phyloP scores from a whole-genome alignment of 1,139 yeast genomes.

The Suhomyces maxii region DNA sequence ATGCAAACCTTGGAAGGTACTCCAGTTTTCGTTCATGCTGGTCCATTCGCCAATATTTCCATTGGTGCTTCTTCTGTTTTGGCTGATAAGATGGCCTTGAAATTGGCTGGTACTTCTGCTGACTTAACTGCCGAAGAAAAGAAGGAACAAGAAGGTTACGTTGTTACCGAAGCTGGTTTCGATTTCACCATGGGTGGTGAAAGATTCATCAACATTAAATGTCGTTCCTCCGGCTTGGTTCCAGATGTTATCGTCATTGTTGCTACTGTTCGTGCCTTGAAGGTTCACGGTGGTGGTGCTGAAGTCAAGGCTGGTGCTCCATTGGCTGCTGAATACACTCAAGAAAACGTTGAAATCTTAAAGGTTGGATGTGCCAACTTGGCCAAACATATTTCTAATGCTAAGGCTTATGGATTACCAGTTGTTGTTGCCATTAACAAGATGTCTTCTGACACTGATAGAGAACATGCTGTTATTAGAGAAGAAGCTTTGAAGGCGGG shows the following conservation, averaged over 20 bases:
- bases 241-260: constrained; percentile 96
- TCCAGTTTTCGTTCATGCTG: constrained; percentile 83
- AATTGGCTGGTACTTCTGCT: constrained; percentile 70
- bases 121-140: constrained; percentile 48
- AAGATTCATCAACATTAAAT: constrained; percentile 93
- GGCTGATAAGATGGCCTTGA: constrained; percentile 74
- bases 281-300: constrained; percentile 98
- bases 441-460: constrained; percentile 81
- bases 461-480: constrained; percentile 81
- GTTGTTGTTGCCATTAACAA: constrained; percentile 95
- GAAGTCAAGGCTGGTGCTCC: constrained; percentile 96
- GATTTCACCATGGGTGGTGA: constrained; percentile 99
- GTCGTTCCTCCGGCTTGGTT: constrained; percentile 85
- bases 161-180: constrained; percentile 96
- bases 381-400: constrained; percentile 88
- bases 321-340: constrained; percentile 80
- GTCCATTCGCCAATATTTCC: constrained; percentile 84
- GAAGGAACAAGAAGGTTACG: constrained; percentile 76
- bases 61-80: constrained; percentile 82
- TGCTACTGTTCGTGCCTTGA: constrained; percentile 95
- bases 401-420: constrained; percentile 83
- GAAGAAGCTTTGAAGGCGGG: constrained; percentile 91
- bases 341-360: constrained; percentile 83
- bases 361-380: constrained; percentile 85
- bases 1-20: constrained; percentile 88